phyloP scores from a whole-genome alignment of 345 rosid genomes.

The Moricandia moricandioides region DNA sequence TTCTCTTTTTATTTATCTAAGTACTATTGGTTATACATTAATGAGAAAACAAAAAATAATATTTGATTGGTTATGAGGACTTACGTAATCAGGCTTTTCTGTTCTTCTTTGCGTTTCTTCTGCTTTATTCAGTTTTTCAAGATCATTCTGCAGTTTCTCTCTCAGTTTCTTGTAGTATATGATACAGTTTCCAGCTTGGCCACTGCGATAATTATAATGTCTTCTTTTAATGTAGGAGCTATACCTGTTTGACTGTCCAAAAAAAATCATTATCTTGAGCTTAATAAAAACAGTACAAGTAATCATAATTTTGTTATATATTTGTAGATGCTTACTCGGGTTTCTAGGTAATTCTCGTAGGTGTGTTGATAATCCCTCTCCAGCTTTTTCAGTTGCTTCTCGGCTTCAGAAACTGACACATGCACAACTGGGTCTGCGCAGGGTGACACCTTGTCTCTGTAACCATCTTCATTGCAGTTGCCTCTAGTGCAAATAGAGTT shows the following conservation, averaged over 20 bases:
- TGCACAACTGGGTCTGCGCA: not conserved
- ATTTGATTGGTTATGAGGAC: not conserved
- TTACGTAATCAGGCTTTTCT: no score
- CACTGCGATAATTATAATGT: not conserved
- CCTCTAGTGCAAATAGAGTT: not conserved
- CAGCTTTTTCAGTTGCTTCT: not conserved
- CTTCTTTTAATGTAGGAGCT: not conserved
- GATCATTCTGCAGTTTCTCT: not conserved
- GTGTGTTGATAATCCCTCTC: not conserved
- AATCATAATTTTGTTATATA: not conserved
- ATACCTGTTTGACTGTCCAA: not conserved
- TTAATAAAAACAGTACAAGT: not conserved
- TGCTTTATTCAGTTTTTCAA: not conserved
- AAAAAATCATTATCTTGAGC: not conserved
- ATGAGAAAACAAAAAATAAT: not conserved
- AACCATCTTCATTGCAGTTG: not conserved
- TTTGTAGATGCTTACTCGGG: not conserved
- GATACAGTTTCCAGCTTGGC: not conserved
- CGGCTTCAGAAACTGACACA: not conserved
- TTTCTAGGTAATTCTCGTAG: not conserved
- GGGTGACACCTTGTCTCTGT: not conserved
- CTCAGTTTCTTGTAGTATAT: not conserved
- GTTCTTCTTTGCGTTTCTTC: not conserved
- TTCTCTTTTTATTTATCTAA: not conserved
- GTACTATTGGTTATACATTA: not conserved